Base-by-base conservation (phyloP, 2,329 filamentous ascomycete species). In the Myotisia sp. region DNA sequence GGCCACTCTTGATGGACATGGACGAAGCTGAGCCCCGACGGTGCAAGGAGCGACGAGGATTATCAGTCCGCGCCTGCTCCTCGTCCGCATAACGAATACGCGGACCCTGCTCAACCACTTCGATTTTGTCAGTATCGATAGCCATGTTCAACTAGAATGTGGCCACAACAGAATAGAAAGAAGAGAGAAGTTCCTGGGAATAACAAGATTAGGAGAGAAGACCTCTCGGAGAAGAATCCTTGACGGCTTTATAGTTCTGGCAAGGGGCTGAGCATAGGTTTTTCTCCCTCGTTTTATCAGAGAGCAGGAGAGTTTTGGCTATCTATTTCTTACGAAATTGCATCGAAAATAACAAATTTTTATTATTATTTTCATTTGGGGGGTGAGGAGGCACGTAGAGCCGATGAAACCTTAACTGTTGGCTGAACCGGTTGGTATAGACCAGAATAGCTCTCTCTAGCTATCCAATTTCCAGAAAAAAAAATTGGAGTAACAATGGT, bases 11-110 rank as follows among this genome's bases (percentile, higher is more conserved):
- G 26, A 42, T 36, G 17, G 38, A 42, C 33, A 40, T 27, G 13
- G 40, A 40, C n/a, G 35, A 37, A 34, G 34, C 21, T 10, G 40
- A 42, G 12, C 24, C 28, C 16, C 26, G 18, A 12, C 38, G 38
- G 17, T 26, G 32, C 10, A 42, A 23, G 18, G 33, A 30, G 26
- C 22, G 35, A 17, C 38, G 38, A 7, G 32, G 30, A 28, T 29
- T 33, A 14, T 34, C 29, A 7, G 32, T 28, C 8, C 20, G 37
- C n/a, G 26, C 17, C 8, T 22, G 34, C n/a, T 34, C 16, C 28
- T 40, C 34, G 16, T 38, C 40, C 20, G 37, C 40, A 29, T 37
- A 37, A 13, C 32, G 40, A 27, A 42, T 27, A 23, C 29, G 40
- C 16, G 32, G 30, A 19, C 24, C 30, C 5, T 12, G n/a, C 5